A percentile compares a stretch with the other conserved stretches of the same genome.
phyloP scores from a whole-genome alignment of 805 yeast species.

The Hanseniaspora thailandica region DNA sequence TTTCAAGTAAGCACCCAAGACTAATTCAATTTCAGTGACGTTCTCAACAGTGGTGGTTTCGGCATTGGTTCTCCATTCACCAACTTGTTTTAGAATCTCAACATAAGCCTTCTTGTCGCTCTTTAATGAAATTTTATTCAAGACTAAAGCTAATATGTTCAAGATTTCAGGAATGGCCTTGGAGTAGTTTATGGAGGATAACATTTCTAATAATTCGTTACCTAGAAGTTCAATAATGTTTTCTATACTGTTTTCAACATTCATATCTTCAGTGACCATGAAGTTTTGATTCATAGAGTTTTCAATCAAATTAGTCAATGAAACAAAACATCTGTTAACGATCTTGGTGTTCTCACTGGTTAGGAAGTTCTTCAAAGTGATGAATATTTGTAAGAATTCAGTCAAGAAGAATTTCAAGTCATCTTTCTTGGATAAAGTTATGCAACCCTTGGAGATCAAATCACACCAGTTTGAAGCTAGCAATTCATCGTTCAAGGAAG shows the following conservation, averaged over 20 bases:
- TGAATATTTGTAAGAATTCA: constrained; percentile 3
- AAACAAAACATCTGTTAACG: constrained; percentile 65
- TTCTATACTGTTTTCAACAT: constrained; percentile 44
- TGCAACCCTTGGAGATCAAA: constrained; percentile 71
- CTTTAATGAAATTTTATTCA: constrained; percentile 52
- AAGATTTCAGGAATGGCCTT: constrained; percentile 65
- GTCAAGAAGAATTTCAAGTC: constrained; percentile 46
- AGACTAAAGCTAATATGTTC: constrained; percentile 50
- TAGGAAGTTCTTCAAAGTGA: constrained; percentile 48
- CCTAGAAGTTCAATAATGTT: constrained; percentile 42
- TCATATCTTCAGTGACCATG: constrained; percentile 41
- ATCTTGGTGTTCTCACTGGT: constrained; percentile 54
- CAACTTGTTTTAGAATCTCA: constrained; percentile 56
- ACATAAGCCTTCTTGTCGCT: constrained; percentile 48
- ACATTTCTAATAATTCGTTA: constrained; percentile 36
- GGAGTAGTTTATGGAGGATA: constrained; percentile 52
- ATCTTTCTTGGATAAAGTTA: constrained; percentile 41
- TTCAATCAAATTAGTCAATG: constrained; percentile 46
- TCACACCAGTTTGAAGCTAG: constrained; percentile 93
- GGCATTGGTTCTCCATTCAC: constrained; percentile 77
- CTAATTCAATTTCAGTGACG: constrained; percentile 66
- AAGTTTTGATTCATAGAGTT: constrained; percentile 45
- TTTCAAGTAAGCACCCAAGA: constrained; percentile 65
- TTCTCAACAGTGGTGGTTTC: constrained; percentile 40
- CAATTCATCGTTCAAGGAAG: constrained; percentile 70